Evolutionary conservation across 495 filamentous ascomycete species (phyloP), one percentile per base, ranked within the genome.

Genomic region (Elaphomyces granulatus): DNA sequence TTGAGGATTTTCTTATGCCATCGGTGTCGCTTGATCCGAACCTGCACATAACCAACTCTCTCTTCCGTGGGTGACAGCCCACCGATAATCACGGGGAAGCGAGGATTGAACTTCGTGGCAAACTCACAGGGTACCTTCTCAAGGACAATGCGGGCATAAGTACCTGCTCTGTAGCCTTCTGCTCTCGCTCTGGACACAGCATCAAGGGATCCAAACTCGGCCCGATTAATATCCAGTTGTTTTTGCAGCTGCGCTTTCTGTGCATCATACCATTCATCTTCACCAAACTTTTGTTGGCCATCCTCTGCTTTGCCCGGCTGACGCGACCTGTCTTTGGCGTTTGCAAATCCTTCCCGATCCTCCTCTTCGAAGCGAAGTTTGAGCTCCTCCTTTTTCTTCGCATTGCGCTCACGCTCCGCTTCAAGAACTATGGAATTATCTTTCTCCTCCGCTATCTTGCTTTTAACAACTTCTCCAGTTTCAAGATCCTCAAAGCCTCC

Each of bases 1-100:
- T 98, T 98, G 45, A 98, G 66, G 41, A 95, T 95, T 68, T 87
- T 94, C 74, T 96, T 95, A 57, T 96, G 90, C 92, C 92, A 98
- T 46, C 90, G 73, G 54, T 98, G 90, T 42, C 83, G 71, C 71
- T 95, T 95, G 66, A 98, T 95, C 28, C 92, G 75, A 36, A 95
- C 74, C 58, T 95, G 90, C 10, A 96, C 79, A 49, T 84, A 95
- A 2, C 92, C 90, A 54, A 93, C 94, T 9, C 90, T 77, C 58
- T 95, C 86, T 58, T 98, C 90, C 0, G 87, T 93, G 7, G 92
- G 72, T 30, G 84, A 76, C 31, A 98, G 67, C 35, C 90, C 90
- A 34, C 90, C 90, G 31, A 96, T 68, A 36, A 98, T 75, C 46
- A 98, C 71, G 26, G 92, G 90, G 51, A 76, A 81, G 45, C 75